Conservation (phyloP, 768 basidiomycete genomes). For the Boletus fagicola region DNA sequence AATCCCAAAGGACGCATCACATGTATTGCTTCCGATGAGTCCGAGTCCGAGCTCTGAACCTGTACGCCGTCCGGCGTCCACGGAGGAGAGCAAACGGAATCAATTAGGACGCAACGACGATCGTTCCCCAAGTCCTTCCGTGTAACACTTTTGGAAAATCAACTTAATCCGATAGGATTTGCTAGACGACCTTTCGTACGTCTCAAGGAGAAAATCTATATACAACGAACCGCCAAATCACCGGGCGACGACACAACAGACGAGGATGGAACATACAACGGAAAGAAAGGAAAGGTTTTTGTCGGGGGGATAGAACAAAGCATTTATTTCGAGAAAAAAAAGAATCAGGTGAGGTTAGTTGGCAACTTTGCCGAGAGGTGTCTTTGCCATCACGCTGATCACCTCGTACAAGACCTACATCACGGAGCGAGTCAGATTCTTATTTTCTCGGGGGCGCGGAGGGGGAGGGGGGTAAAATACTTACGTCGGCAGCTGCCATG, state of each 20-base stretch:
- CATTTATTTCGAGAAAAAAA: background rate
- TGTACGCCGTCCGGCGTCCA: too few species aligned
- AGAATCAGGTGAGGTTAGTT: constrained; percentile 6
- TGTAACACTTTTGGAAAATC: background rate
- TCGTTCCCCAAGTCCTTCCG: background rate
- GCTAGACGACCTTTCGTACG: background rate
- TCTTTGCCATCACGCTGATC: constrained; percentile 76
- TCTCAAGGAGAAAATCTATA: background rate
- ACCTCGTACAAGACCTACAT: constrained; percentile 70
- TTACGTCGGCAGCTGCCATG: constrained; percentile 60
- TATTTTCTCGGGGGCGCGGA: too few species aligned
- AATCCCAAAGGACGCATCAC: too few species aligned
- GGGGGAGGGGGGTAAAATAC: constrained; percentile 16
- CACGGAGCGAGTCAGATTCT: constrained; percentile 16
- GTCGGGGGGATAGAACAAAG: background rate
- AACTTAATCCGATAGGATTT: background rate
- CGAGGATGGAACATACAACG: background rate
- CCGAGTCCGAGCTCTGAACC: too few species aligned
- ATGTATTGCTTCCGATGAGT: too few species aligned
- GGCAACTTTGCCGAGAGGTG: constrained; percentile 61
- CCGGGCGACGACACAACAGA: too few species aligned
- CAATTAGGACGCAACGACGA: too few species aligned
- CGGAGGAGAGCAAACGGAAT: too few species aligned
- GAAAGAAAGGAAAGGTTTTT: background rate
- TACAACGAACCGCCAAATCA: background rate